Percentiles rank a stretch among this genome's conserved stretches.
phyloP scores from a whole-genome alignment of 768 basidiomycete species.

The Lentinula lateritia region DNA sequence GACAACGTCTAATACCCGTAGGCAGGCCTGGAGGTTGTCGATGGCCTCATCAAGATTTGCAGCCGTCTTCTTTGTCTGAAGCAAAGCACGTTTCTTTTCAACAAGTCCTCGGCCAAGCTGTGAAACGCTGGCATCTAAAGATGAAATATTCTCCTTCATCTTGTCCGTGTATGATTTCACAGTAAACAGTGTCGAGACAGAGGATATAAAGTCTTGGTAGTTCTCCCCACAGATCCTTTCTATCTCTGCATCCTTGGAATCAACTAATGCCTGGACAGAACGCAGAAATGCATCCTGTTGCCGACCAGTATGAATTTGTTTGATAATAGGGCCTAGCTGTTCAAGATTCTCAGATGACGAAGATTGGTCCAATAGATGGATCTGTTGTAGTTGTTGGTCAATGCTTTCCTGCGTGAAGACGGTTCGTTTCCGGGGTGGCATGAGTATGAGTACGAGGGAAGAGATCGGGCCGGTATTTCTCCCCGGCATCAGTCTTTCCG shows the following conservation, averaged over 20 bases:
- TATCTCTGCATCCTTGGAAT: constrained; percentile 94
- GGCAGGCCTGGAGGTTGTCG: constrained; percentile 88
- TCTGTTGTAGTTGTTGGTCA: constrained; percentile 88
- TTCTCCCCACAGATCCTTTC: constrained; percentile 94
- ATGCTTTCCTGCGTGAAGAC: constrained; percentile 80
- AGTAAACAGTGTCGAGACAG: constrained; percentile 92
- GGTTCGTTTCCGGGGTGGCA: constrained; percentile 74
- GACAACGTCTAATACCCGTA: constrained; percentile 89
- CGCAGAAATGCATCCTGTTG: constrained; percentile 89
- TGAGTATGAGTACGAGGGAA: constrained; percentile 21
- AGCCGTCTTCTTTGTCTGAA: constrained; percentile 90
- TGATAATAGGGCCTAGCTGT: constrained; percentile 91
- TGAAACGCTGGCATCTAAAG: constrained; percentile 82
- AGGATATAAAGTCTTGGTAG: constrained; percentile 96
- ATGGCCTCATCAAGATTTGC: constrained; percentile 95
- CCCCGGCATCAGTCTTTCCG: too few relatives aligned
- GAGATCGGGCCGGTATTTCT: too few relatives aligned
- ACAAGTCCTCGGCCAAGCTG: constrained; percentile 84
- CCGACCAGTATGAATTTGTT: constrained; percentile 82
- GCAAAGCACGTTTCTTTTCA: constrained; percentile 86
- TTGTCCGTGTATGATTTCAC: constrained; percentile 96
- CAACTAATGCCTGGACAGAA: constrained; percentile 80
- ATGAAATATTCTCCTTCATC: constrained; percentile 86
- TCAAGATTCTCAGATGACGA: constrained; percentile 93
- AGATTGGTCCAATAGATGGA: constrained; percentile 81